phyloP scores from a whole-genome alignment of 495 filamentous ascomycete genomes.

The Collariella sp. region DNA sequence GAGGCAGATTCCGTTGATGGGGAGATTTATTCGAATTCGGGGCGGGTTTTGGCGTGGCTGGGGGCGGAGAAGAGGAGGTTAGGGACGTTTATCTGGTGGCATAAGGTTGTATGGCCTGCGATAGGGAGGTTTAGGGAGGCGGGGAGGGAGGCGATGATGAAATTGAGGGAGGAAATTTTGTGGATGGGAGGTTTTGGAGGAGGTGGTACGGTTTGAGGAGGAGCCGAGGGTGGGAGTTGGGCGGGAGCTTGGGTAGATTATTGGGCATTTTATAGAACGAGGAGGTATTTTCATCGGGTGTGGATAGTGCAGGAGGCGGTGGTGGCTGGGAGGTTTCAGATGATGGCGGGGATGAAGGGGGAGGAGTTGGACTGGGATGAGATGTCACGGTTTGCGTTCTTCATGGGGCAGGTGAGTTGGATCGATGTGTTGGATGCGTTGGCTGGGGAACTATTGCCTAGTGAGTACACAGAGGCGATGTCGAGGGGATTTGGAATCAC shows the following conservation, averaged over 20 bases:
- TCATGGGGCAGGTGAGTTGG: slow-evolving; percentile 5
- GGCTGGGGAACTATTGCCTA: neutral
- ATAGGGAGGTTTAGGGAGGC: neutral
- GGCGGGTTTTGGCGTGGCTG: slow-evolving; percentile 7
- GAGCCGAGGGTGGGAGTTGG: neutral
- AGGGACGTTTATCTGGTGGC: slow-evolving; percentile 5
- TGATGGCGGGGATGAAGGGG: neutral
- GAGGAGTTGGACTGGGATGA: slow-evolving; percentile 1
- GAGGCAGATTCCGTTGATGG: slow-evolving; percentile 21
- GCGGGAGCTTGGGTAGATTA: slow-evolving; percentile 1
- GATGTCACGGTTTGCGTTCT: neutral
- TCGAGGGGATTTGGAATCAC: slow-evolving; percentile 1
- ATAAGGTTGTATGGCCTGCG: neutral
- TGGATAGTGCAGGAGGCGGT: slow-evolving; percentile 16
- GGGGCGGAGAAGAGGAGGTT: slow-evolving; percentile 5
- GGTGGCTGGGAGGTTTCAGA: neutral
- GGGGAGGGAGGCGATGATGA: neutral
- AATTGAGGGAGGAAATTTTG: neutral
- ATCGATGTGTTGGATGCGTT: slow-evolving; percentile 3
- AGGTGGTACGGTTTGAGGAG: neutral
- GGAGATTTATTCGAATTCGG: slow-evolving; percentile 21
- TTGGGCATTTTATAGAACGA: slow-evolving; percentile 7
- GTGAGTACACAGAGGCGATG: neutral
- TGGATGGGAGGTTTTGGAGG: slow-evolving; percentile 8
- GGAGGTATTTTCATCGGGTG: slow-evolving; percentile 11